A percentile compares a stretch with the other conserved stretches of the same genome.
Conservation (phyloP, 108 stramenopile species). For the Cylindrotheca closterium region DNA sequence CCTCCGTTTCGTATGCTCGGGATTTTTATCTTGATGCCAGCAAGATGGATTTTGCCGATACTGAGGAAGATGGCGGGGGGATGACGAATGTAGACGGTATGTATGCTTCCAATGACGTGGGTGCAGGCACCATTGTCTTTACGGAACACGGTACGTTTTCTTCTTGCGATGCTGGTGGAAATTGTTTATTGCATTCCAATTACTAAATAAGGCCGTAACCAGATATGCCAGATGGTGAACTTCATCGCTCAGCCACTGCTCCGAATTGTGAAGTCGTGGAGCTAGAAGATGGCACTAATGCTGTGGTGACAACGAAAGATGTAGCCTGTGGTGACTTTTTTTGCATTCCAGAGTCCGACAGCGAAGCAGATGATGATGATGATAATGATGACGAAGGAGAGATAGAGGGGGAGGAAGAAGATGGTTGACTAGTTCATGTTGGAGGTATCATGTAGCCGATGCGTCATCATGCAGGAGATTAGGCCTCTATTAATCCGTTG, state of each 20-base stretch:
- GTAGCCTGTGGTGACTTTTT: constrained; percentile 87
- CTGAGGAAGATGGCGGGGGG: not conserved
- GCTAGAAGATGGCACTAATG: constrained; percentile 66
- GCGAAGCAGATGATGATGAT: constrained; percentile 37
- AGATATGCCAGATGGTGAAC: constrained; percentile 37
- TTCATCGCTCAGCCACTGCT: constrained; percentile 51
- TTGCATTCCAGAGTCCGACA: constrained; percentile 67
- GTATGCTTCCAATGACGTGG: constrained; percentile 79
- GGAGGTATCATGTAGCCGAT: no score
- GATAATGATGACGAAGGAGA: constrained; percentile 30
- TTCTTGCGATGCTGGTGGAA: no score
- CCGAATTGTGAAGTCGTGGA: constrained; percentile 83
- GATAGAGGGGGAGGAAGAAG: constrained; percentile 18
- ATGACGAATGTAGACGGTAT: constrained; percentile 88
- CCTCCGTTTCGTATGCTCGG: constrained; percentile 83
- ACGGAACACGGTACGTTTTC: constrained; percentile 33
- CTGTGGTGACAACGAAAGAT: constrained; percentile 64
- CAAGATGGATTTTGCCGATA: not conserved
- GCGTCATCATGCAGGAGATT: no score
- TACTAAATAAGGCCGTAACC: no score
- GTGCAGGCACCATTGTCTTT: constrained; percentile 79
- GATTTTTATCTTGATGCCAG: constrained; percentile 61
- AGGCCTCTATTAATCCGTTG: no score
- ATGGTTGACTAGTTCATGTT: constrained; percentile 15
- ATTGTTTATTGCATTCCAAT: no score